These are phyloP conservation scores for Apiotrichum laibachii DNA, from an alignment of 1,284 basidiomycete genomes.

Conservation along the genomic window DNA sequence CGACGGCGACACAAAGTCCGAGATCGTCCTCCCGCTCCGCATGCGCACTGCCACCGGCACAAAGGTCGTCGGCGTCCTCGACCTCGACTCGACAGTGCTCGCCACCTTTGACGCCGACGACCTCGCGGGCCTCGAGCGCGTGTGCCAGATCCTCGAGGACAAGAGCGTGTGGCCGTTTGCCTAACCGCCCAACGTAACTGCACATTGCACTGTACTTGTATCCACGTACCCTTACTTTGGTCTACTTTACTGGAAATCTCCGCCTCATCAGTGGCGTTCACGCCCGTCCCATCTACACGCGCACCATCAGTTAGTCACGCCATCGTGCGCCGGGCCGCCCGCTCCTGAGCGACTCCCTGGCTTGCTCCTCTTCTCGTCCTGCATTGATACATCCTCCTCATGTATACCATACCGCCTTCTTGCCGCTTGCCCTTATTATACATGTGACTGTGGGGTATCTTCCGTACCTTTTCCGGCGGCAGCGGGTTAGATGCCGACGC, in stretches of 20 bases:
- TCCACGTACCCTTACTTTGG: too few relatives aligned
- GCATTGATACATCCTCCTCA: not conserved
- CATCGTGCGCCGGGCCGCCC: too few relatives aligned
- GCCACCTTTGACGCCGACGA: slow-evolving; percentile 73
- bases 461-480: not conserved
- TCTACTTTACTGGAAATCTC: too few relatives aligned
- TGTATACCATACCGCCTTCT: not conserved
- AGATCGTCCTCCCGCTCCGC: slow-evolving; percentile 75
- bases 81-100: slow-evolving; percentile 74
- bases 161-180: slow-evolving; percentile 32
- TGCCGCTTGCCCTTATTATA: not conserved
- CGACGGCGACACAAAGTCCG: slow-evolving; percentile 78
- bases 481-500: slow-evolving; percentile 26
- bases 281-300: too few relatives aligned
- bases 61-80: slow-evolving; percentile 69
- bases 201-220: not conserved
- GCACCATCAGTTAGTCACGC: too few relatives aligned
- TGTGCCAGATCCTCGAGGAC: slow-evolving; percentile 60
- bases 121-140: slow-evolving; percentile 65
- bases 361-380: too few relatives aligned
- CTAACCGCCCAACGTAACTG: too few relatives aligned
- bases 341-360: too few relatives aligned
- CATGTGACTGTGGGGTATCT: slow-evolving; percentile 1
- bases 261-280: too few relatives aligned
- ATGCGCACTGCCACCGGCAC: slow-evolving; percentile 18